Evolutionary conservation across 805 yeast genomes (phyloP), one percentile per base, ranked within the genome.

Genomic region (Priceomyces melissophilus): DNA sequence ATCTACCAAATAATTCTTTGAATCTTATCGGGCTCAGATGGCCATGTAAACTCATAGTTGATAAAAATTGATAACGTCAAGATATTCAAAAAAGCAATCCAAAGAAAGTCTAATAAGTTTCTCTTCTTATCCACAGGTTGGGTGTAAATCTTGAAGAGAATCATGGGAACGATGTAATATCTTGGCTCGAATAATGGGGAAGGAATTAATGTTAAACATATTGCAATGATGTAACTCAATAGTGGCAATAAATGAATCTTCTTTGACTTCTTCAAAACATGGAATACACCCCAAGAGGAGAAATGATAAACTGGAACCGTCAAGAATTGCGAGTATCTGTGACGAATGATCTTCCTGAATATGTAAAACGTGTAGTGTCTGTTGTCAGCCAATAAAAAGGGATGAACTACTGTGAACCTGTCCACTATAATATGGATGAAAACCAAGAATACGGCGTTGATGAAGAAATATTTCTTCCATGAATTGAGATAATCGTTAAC

Each of bases 141-240:
- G 37, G 50, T 15, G 42, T 79, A 73, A 2, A 87, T 39, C 50
- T 97, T 75, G 79, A 90, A 88, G 30, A 89, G 60, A 10, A 85
- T 58, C 55, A 78, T 81, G 3, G 98, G 97, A 4, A 88, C 52
- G 37, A 91, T 86, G 60, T 84, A 93, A 59, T 93, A 93, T 43
- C 99, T 76, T 37, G 97, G 96, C 61, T 93, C 99, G 54, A 93
- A 82, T 48, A 93, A 69, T 4, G 98, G 99, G 0, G 96, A 82
- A 14, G 98, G 96, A 0, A 85, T 76, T 14, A 93, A 69, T 0
- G 93, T 84, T 4, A 79, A 58, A 1, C 71, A 52, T 0, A 78
- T 68, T 32, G 89, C 82, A 0, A 63, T 60, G 2, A 79, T 40
- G 44, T 73, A 81, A 0, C 81, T 75, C 4, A 78, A 38, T 32